Conservation (phyloP, 75 land plant genomes). For the Selaginella moellendorffii region DNA sequence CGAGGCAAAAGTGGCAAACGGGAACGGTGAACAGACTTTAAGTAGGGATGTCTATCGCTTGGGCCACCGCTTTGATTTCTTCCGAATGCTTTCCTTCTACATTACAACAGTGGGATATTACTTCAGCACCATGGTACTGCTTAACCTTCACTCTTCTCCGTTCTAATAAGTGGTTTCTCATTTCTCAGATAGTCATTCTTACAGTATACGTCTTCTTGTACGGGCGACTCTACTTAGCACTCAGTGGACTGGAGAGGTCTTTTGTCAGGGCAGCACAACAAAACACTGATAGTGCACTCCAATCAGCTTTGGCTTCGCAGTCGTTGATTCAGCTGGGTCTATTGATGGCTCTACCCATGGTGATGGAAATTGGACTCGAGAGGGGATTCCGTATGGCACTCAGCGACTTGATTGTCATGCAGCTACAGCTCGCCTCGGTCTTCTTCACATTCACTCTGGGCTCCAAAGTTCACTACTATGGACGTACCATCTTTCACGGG, state of each 20-base stretch:
- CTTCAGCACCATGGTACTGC: conserved; percentile 65
- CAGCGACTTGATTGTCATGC: conserved; percentile 2
- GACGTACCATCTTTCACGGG: conserved; percentile 7
- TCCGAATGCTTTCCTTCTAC: conserved; percentile 86
- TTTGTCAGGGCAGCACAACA: not conserved
- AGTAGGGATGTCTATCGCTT: conserved; percentile 92
- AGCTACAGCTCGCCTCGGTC: conserved; percentile 7
- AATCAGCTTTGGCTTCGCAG: conserved; percentile 7
- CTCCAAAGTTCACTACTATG: conserved; percentile 4
- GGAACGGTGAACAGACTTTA: conserved; percentile 89
- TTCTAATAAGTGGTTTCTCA: not conserved
- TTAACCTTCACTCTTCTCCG: not conserved
- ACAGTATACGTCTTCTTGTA: conserved; percentile 87
- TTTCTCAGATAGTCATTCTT: conserved; percentile 61
- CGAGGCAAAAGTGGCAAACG: conserved; percentile 95
- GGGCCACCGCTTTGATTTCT: conserved; percentile 93
- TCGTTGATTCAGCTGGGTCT: conserved; percentile 4
- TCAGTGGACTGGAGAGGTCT: conserved; percentile 75
- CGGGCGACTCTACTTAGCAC: conserved; percentile 82
- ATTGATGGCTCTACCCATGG: conserved; percentile 5
- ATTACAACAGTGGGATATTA: conserved; percentile 93
- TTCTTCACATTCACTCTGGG: conserved; percentile 6
- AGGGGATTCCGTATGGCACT: conserved; percentile 1
- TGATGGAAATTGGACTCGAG: conserved; percentile 10
- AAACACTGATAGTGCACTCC: not conserved